Conservation (phyloP, 768 basidiomycete species). For the Leccinum imitatum region DNA sequence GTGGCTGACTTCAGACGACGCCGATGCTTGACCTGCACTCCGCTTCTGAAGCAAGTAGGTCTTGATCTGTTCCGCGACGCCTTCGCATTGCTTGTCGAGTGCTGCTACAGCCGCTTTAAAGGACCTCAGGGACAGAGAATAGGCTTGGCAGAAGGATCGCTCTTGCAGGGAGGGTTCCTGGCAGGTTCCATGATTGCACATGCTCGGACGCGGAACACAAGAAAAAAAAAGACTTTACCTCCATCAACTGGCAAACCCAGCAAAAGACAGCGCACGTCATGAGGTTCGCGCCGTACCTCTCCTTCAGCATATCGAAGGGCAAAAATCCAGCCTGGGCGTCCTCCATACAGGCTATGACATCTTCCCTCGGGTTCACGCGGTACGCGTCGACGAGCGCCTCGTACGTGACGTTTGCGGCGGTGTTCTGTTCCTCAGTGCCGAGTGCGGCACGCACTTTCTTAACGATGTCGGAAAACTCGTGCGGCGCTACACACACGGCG, state of each 20-base stretch:
- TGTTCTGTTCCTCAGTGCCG: background rate
- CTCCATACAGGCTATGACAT: constrained; percentile 34
- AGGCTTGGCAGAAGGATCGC: constrained; percentile 15
- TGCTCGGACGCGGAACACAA: background rate
- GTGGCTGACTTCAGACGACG: background rate
- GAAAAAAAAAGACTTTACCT: constrained; percentile 29
- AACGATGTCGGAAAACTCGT: constrained; percentile 24
- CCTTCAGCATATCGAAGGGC: constrained; percentile 13
- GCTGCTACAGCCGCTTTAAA: constrained; percentile 22
- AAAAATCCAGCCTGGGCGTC: constrained; percentile 32
- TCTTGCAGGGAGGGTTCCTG: constrained; percentile 28
- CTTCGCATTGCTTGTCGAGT: constrained; percentile 29
- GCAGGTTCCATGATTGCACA: background rate
- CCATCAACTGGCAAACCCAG: constrained; percentile 44
- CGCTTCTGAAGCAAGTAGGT: constrained; percentile 7
- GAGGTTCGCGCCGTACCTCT: constrained; percentile 18
- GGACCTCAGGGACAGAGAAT: constrained; percentile 13
- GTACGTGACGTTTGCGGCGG: constrained; percentile 25
- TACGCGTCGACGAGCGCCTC: constrained; percentile 33
- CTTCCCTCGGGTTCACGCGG: constrained; percentile 11
- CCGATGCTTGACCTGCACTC: background rate
- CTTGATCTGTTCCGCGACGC: constrained; percentile 26
- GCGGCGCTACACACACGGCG: constrained; percentile 23
- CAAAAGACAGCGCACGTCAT: constrained; percentile 43
- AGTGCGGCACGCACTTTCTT: constrained; percentile 24